These are phyloP conservation scores for Alternaria tenuissima DNA, from an alignment of 2,329 filamentous ascomycete species.

Conservation along the genomic window DNA sequence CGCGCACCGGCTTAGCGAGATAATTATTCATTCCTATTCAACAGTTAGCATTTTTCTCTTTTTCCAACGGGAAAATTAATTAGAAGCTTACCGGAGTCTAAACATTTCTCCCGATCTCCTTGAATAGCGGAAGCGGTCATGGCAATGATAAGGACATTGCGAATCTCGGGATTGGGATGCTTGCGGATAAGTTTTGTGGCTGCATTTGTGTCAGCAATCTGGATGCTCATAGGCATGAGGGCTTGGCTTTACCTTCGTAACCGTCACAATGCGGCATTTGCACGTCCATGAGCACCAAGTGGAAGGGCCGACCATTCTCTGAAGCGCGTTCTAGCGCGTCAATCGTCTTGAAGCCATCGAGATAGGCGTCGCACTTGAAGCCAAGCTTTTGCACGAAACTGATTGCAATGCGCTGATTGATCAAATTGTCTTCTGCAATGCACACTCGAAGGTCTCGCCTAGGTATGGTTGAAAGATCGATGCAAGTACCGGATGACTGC, in stretches of 20 bases:
- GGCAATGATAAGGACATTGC: constrained; percentile 89
- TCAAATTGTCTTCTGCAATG: constrained; percentile 93
- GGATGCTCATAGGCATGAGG: not conserved
- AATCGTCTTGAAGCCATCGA: constrained; percentile 87
- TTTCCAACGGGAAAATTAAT: no score
- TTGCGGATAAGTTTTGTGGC: constrained; percentile 83
- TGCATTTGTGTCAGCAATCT: constrained; percentile 22
- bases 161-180: constrained; percentile 77
- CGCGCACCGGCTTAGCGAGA: constrained; percentile 91
- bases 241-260: constrained; percentile 66
- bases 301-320: constrained; percentile 77
- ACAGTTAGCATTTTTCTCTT: constrained; percentile 49
- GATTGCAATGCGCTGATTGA: constrained; percentile 93
- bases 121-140: constrained; percentile 97
- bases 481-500: constrained; percentile 46
- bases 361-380: constrained; percentile 86
- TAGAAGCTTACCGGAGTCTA: not conserved
- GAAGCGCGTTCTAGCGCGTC: constrained; percentile 81
- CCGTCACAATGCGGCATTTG: constrained; percentile 95
- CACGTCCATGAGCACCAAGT: constrained; percentile 93
- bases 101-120: constrained; percentile 82
- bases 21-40: constrained; percentile 98
- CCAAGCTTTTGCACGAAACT: constrained; percentile 88
- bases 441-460: constrained; percentile 84
- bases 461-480: constrained; percentile 71